Conservation (phyloP, 441 rosid genomes). For the Adansonia gregorii region DNA sequence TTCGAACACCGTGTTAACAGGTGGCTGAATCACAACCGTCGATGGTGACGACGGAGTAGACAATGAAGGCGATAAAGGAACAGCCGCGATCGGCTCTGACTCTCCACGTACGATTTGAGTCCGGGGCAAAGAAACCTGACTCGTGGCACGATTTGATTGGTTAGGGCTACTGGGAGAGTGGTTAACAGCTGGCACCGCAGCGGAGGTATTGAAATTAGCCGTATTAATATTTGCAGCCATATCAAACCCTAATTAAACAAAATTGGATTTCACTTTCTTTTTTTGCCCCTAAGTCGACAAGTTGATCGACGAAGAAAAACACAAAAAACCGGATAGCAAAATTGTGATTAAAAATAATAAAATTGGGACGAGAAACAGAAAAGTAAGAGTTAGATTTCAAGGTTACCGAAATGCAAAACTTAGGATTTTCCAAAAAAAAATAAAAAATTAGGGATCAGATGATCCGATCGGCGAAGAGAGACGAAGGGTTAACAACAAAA, state of each 20-base stretch:
- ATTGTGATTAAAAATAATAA: slow-evolving; percentile 3
- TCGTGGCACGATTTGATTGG: slow-evolving; percentile 42
- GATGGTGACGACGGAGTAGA: slow-evolving; percentile 1
- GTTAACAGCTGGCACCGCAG: slow-evolving; percentile 26
- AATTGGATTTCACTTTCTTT: slow-evolving; percentile 34
- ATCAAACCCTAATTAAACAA: slow-evolving; percentile 17
- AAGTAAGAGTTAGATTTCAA: slow-evolving; percentile 2
- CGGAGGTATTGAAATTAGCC: slow-evolving; percentile 35
- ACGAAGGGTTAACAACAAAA: slow-evolving; percentile 33
- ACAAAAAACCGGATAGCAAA: background rate
- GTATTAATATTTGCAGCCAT: slow-evolving; percentile 40
- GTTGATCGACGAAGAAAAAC: slow-evolving; percentile 27
- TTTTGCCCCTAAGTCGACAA: slow-evolving; percentile 25
- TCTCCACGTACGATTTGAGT: slow-evolving; percentile 38
- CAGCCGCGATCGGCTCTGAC: slow-evolving; percentile 32
- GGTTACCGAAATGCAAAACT: slow-evolving; percentile 37
- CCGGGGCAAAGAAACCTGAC: slow-evolving; percentile 44
- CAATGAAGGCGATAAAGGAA: slow-evolving; percentile 27
- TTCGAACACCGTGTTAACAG: slow-evolving; percentile 29
- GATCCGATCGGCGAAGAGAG: slow-evolving; percentile 32
- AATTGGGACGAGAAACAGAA: background rate
- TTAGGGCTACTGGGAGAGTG: slow-evolving; percentile 39
- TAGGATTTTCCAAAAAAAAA: slow-evolving; percentile 18
- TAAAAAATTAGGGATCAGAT: slow-evolving; percentile 14
- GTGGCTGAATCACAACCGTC: slow-evolving; percentile 36